Base-by-base conservation (phyloP, 495 filamentous ascomycete genomes). In the Penicillium daleae region DNA sequence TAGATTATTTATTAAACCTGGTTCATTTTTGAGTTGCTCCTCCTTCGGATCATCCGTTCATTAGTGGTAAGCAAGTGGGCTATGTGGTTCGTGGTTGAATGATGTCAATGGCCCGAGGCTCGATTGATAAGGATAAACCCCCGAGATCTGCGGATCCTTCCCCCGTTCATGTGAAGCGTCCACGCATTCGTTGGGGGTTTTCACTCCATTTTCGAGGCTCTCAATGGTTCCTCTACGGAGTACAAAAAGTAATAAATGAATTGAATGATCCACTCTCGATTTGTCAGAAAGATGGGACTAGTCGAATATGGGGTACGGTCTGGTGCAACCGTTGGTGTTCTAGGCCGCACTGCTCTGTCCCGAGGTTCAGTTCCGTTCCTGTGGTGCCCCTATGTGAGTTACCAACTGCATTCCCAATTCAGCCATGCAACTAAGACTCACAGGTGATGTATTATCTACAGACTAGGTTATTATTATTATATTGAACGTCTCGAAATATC, bases 61-160 rank as follows among this genome's bases (percentile, higher is more conserved):
- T 52, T 32, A 52, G 49, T 52, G 49, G 27, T 19, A 26, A n/a
- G 26, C 37, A 5, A 48, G 32, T 44, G 35, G 40, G 22, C 15
- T 10, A n/a, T 29, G 12, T 13, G 22, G 24, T 29, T 8, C n/a
- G 40, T 9, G 17, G 17, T n/a, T 51, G 37, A 9, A 70, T 70
- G 65, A 65, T 70, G 67, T 68, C 67, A 70, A 65, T 58, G 57
- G 66, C 55, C 66, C 67, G 67, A 67, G 67, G 67, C 54, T 54
- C 61, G 61, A 63, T 57, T 51, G 56, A 61, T 66, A 55, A 54
- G 64, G 64, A 55, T 48, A 69, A 56, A 53, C 15, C 35, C 53
- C 64, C 64, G 64, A 69, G 61, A 66, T 59, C 57, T 56, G 61
- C 49, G 26, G 29, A 27, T 32, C 15, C 49, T 29, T 50, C 4